A percentile compares a stretch with the other conserved stretches of the same genome.
phyloP scores from a whole-genome alignment of 1,284 basidiomycete species.

The Cryptococcus maquisensis region DNA sequence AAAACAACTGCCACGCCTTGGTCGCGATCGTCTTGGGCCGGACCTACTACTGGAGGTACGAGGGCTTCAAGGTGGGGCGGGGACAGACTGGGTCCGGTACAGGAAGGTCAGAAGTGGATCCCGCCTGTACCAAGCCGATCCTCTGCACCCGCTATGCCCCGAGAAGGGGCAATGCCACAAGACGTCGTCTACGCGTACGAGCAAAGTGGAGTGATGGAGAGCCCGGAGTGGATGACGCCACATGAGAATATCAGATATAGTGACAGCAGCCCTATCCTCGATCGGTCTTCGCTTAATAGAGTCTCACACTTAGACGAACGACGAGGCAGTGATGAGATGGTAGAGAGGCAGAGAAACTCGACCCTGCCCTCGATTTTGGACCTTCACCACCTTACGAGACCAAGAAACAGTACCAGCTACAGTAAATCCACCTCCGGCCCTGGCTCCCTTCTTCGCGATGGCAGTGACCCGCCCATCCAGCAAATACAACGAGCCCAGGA shows the following conservation, averaged over 20 bases:
- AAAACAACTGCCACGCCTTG: conserved; percentile 10
- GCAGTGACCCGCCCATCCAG: too few species aligned
- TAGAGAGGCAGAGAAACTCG: conserved; percentile 1
- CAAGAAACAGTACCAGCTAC: background rate
- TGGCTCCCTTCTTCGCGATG: too few species aligned
- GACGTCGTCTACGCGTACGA: conserved; percentile 6
- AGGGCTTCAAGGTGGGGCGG: background rate
- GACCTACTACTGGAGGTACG: conserved; percentile 3
- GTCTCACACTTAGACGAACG: too few species aligned
- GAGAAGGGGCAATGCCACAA: background rate
- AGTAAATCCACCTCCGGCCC: background rate
- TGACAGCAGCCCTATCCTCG: too few species aligned
- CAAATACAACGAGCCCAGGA: too few species aligned
- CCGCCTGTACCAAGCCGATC: background rate
- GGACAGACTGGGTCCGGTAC: background rate
- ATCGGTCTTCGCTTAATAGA: too few species aligned
- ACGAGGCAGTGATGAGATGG: too few species aligned
- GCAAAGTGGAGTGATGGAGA: conserved; percentile 6
- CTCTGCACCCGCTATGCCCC: background rate
- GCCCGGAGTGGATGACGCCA: conserved; percentile 9
- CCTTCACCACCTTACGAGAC: conserved; percentile 9
- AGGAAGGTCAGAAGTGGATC: conserved; percentile 8
- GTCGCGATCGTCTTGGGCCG: conserved; percentile 13
- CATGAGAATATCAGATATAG: too few species aligned
- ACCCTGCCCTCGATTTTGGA: conserved; percentile 21